Percentiles rank a stretch among this genome's conserved stretches.
Evolutionary conservation across 441 rosid genomes (phyloP).

Genomic region (Pelargonium australe): DNA sequence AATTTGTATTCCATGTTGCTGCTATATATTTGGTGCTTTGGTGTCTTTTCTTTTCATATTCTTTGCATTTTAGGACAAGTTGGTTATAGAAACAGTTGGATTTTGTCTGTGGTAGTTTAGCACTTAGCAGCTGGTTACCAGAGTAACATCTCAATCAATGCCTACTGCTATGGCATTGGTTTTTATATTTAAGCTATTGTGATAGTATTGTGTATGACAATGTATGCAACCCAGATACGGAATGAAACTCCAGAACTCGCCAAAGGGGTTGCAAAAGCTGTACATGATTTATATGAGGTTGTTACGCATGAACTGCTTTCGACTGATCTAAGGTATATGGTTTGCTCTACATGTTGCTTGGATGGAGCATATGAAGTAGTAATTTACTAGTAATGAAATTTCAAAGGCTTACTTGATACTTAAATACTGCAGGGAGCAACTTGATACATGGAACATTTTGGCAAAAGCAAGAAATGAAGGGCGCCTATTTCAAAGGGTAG

Average conservation of each 20-base stretch:
- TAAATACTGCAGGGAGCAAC: constrained; percentile 67
- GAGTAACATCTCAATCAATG: background rate
- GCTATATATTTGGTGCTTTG: background rate
- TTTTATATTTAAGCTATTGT: constrained; percentile 16
- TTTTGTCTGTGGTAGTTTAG: background rate
- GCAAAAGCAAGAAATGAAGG: constrained; percentile 82
- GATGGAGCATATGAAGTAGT: background rate
- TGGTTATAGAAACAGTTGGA: background rate
- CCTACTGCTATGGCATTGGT: constrained; percentile 16
- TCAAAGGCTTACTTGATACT: constrained; percentile 10
- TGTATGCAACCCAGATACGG: constrained; percentile 52
- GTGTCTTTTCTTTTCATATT: background rate
- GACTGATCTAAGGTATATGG: constrained; percentile 65
- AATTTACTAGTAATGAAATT: too few species aligned
- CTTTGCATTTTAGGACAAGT: background rate
- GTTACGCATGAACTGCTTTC: constrained; percentile 88
- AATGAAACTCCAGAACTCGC: constrained; percentile 69
- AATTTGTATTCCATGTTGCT: background rate
- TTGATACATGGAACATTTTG: constrained; percentile 94
- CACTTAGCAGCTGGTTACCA: background rate
- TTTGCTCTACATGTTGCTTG: constrained; percentile 13
- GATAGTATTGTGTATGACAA: background rate
- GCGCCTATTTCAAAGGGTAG: constrained; percentile 77
- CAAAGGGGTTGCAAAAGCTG: constrained; percentile 88
- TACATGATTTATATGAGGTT: constrained; percentile 71